Evolutionary conservation across 2,329 filamentous ascomycete genomes (phyloP), one percentile per base, ranked within the genome.

Genomic region (Uncinocarpus reesii): DNA sequence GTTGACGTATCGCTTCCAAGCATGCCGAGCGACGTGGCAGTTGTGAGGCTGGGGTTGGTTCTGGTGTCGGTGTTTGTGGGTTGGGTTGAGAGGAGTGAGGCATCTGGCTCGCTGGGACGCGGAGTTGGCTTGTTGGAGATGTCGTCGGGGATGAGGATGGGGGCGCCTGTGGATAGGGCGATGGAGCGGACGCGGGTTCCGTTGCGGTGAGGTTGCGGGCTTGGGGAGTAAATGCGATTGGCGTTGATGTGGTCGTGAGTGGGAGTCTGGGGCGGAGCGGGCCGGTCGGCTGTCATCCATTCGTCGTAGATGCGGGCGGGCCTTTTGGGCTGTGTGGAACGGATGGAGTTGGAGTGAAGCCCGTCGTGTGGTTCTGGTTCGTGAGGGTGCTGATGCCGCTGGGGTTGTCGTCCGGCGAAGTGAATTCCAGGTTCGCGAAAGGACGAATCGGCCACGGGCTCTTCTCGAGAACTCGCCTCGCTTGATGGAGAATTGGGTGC

Each of bases 401-500:
- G 29, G 6, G 41, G 36, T 15, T 40, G 45, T 15, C 41, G 36
- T 5, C 20, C 16, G 7, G 36, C 13, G 18, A 47, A 34, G 18
- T 47, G 18, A 8, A 34, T 40, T 2, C 45, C 45, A 16, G 45
- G 7, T 26, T 41, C 24, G 8, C 16, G 45, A 20, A 18, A 47
- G 2, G 36, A 21, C 7, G 16, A 13, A 23, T 46, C 34, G 4
- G 28, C 13, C 28, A 42, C 6, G n/a, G 38, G 11, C 29, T 24
- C 40, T 11, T 37, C 32, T 32, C 18, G 41, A 42, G 38, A 36
- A 18, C 46, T 48, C 1, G 20, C 31, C 23, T 42, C 47, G 37
- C 86, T 93, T 74, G 84, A 86, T 52, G 84, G 84, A 62, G 85
- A 87, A 63, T 81, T 73, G 63, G 84, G 79, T 63, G 79, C 81